Evolutionary conservation across 179 eudicot species (phyloP).

Genomic region (Sideroxylon spinosum): DNA sequence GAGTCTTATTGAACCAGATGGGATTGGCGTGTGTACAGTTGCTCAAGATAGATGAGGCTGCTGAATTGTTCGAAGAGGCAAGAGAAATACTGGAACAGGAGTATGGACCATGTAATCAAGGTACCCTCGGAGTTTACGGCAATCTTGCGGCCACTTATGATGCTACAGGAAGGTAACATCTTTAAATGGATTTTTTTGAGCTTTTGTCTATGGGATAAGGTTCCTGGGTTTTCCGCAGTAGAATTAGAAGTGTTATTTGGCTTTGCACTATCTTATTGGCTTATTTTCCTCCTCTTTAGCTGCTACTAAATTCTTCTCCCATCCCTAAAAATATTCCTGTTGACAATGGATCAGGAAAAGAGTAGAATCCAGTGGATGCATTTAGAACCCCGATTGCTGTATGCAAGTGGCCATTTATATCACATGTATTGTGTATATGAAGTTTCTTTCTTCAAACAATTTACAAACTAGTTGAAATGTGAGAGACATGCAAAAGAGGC

Average conservation of each 20-base stretch:
- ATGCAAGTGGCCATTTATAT: too few relatives aligned
- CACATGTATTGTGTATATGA: too few relatives aligned
- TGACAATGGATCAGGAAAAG: slow-evolving; percentile 2
- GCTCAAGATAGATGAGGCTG: slow-evolving; percentile 94
- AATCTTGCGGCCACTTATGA: slow-evolving; percentile 99
- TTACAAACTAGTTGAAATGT: background rate
- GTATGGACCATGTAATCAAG: slow-evolving; percentile 92
- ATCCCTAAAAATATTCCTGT: background rate
- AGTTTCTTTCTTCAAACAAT: too few relatives aligned
- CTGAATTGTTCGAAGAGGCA: slow-evolving; percentile 93
- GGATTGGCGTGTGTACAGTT: slow-evolving; percentile 92
- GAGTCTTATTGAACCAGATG: slow-evolving; percentile 94
- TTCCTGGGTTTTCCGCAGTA: background rate
- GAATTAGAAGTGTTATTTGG: background rate
- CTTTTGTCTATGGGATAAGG: background rate
- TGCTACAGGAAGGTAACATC: slow-evolving; percentile 90
- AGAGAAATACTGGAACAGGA: slow-evolving; percentile 90
- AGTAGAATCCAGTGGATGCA: slow-evolving; percentile 4
- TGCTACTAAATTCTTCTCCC: background rate
- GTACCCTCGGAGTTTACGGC: slow-evolving; percentile 93
- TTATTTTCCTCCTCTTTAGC: background rate
- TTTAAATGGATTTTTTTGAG: background rate
- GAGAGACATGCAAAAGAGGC: too few relatives aligned
- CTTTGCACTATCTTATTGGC: background rate
- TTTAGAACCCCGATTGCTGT: background rate